These are phyloP conservation scores for Allium fistulosum DNA, from an alignment of 106 monocot genomes.

Conservation along the genomic window DNA sequence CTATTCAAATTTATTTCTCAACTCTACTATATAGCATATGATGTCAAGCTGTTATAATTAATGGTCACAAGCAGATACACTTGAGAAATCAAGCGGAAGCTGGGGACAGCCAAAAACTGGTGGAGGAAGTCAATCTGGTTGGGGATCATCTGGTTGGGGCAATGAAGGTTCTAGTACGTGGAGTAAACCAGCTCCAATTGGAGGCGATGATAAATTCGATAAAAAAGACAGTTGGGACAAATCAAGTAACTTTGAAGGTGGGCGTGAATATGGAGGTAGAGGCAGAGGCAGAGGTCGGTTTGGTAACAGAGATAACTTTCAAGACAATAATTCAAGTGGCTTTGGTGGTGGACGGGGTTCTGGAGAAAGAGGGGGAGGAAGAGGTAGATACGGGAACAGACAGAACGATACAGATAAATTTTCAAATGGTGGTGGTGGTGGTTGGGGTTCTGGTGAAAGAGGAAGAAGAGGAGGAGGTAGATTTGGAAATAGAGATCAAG, in stretches of 20 bases:
- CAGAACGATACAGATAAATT: neutral
- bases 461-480: neutral
- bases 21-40: no score
- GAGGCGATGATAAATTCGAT: neutral
- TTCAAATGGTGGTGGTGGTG: neutral
- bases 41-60: no score
- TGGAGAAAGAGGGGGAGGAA: conserved; percentile 7
- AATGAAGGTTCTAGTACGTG: neutral
- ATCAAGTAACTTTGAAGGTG: conserved; percentile 6
- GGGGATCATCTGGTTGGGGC: neutral
- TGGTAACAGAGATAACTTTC: neutral
- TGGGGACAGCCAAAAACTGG: conserved; percentile 2
- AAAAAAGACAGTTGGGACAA: conserved; percentile 4
- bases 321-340: neutral
- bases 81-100: neutral
- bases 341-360: neutral
- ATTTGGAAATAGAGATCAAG: neutral
- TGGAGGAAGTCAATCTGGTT: neutral
- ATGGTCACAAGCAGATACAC: no score
- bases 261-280: neutral
- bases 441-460: conserved; percentile 7
- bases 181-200: neutral
- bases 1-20: no score
- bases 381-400: conserved; percentile 3
- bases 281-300: neutral